Base-by-base conservation (phyloP, 495 filamentous ascomycete species). In the Aspergillus olivimuriae region DNA sequence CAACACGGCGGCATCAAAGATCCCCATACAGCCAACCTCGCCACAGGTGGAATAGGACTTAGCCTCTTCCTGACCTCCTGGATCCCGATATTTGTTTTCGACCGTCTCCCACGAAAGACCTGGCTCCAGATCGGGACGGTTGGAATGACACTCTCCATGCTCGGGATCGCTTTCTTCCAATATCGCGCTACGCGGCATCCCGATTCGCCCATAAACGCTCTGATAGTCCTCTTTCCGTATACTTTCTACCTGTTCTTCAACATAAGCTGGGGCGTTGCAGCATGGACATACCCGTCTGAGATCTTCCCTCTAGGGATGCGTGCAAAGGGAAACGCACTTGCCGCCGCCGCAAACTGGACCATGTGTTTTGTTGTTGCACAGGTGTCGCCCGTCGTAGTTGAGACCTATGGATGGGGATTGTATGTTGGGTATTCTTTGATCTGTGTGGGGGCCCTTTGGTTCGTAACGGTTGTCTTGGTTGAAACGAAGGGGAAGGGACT, bases 221-320 rank as follows among this genome's bases (percentile, higher is more conserved):
- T 72, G 2, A 83, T 81, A 12, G 76, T 86, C 11, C 73, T 66
- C 52, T 86, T 88, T 75, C 80, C 87, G 39, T 88, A 83, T 78
- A 67, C 88, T 19, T 90, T 86, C 55, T 82, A 87, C 48, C 61
- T 85, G 11, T 63, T 89, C 83, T 60, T 84, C 82, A 47, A 87
- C 22, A 51, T 60, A 33, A 46, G 48, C 43, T 53, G 59, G 57
- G 55, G 51, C 7, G 56, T 60, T 7, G 45, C 36, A 23, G 46
- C 45, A 12, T 55, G 46, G 47, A 51, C 52, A 2, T 50, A 56
- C 20, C 44, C 55, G 2, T 55, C 52, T 1, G 55, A 58, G 26
- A 58, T 56, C 23, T 58, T 58, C 32, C 50, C 52, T 17, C 39
- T 60, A 16, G 57, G 51, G 2, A 57, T 60, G 45, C 51, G 56